These are phyloP conservation scores for Escovopsis weberi DNA, from an alignment of 2,329 filamentous ascomycete genomes.

Conservation along the genomic window DNA sequence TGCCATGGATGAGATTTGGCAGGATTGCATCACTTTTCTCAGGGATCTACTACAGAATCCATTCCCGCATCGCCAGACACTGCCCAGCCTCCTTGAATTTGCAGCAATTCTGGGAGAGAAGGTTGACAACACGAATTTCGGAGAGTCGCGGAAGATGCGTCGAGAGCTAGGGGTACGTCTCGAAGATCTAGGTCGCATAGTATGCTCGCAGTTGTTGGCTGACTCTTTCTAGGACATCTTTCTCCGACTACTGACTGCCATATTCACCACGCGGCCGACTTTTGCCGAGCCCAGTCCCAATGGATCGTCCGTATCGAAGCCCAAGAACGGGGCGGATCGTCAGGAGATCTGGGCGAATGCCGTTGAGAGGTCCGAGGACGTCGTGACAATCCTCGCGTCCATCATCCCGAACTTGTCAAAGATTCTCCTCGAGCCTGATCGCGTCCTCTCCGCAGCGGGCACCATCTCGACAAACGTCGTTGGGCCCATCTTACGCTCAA, in stretches of 20 bases:
- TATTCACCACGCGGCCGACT: conserved; percentile 78
- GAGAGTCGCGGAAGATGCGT: conserved; percentile 84
- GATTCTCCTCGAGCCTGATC: conserved; percentile 74
- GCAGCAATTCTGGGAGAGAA: conserved; percentile 84
- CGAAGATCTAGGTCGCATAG: neutral
- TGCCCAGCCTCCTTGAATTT: conserved; percentile 78
- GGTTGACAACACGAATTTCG: conserved; percentile 95
- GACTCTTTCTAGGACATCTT: conserved; percentile 58
- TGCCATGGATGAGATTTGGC: conserved; percentile 96
- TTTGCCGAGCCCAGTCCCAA: conserved; percentile 41
- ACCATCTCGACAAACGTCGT: conserved; percentile 76
- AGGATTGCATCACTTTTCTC: conserved; percentile 81
- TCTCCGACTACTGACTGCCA: conserved; percentile 73
- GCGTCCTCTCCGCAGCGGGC: conserved; percentile 61
- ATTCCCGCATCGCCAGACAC: conserved; percentile 81
- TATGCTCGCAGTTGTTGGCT: neutral
- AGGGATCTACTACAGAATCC: conserved; percentile 85
- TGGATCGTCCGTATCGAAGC: conserved; percentile 21
- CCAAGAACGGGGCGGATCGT: conserved; percentile 22
- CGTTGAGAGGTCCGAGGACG: conserved; percentile 49
- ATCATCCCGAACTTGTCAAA: conserved; percentile 71
- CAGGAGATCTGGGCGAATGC: conserved; percentile 21
- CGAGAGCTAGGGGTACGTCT: conserved; percentile 66
- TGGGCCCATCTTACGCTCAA: conserved; percentile 67
- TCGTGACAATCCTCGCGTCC: conserved; percentile 63